Evolutionary conservation across 1,139 yeast genomes (phyloP), one percentile per base, ranked within the genome.

Genomic region (Geotrichum candidum): DNA sequence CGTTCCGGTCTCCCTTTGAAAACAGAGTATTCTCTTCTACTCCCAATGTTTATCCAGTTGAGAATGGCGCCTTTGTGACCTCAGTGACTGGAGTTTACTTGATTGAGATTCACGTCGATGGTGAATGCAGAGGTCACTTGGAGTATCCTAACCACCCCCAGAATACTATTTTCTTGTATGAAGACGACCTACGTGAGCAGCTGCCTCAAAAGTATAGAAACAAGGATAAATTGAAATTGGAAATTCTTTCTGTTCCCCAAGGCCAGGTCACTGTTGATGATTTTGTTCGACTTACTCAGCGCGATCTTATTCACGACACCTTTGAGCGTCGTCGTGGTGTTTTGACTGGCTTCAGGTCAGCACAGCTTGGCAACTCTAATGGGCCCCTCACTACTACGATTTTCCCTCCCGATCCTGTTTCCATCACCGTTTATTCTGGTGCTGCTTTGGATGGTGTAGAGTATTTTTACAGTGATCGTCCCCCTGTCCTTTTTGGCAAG

Each of bases 361-460:
- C 63, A 48, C 66, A 66, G 50, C 65, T 70, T 6, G 74, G 74
- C n/a, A 66, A 68, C 33, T 62, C 62, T 18, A 56, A 61, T 23
- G 73, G 70, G 9, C 65, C 68, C 25, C 68, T 66, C 51, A 54
- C 59, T 10, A 62, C 65, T 11, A 62, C 61, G 1, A 57, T 65
- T 33, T 61, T 70, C 57, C 69, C 69, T 9, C 64, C 70, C 65
- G 31, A 74, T n/a, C 56, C 87, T 7, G 74, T 74, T 53, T 79
- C 78, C 59, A 79, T 90, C 0, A 80, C 88, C 63, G 80, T 90
- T 0, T 86, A 82, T 66, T 83, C 86, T 66, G 97, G 96, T 2
- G 73, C 77, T 25, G 94, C 96, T 0, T 74, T 94, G 29, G 96
- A 91, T 74, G 98, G 98, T 1, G 69, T 92, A 13, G 81, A 80